A percentile compares a stretch with the other conserved stretches of the same genome.
phyloP scores from a whole-genome alignment of 805 yeast genomes.

The Barnettozyma californica region DNA sequence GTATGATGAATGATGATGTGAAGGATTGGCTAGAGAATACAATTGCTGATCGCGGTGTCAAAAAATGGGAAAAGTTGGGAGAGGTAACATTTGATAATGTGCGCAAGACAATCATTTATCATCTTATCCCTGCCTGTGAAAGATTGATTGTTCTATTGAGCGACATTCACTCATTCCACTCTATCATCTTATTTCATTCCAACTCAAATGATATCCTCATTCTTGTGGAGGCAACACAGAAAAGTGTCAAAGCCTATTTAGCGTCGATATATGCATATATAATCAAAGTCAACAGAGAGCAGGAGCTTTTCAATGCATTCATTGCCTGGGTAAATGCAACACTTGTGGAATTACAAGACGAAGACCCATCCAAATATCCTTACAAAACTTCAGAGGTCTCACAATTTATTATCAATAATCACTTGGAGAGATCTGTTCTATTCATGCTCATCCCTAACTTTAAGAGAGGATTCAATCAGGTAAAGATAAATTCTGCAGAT shows the following conservation, averaged over 20 bases:
- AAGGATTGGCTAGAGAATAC: slow-evolving; percentile 60
- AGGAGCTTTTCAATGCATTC: slow-evolving; percentile 38
- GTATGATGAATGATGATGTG: slow-evolving; percentile 43
- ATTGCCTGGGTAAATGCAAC: slow-evolving; percentile 36
- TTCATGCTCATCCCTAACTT: slow-evolving; percentile 19
- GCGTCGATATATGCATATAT: slow-evolving; percentile 32
- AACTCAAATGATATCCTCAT: background rate
- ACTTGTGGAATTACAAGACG: slow-evolving; percentile 25
- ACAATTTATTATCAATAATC: slow-evolving; percentile 20
- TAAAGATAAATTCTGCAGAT: slow-evolving; percentile 20
- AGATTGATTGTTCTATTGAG: slow-evolving; percentile 43
- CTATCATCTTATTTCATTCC: background rate
- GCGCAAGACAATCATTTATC: slow-evolving; percentile 42
- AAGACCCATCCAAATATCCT: slow-evolving; percentile 12
- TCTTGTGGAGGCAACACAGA: slow-evolving; percentile 9
- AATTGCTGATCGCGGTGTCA: slow-evolving; percentile 61
- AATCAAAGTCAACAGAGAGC: slow-evolving; percentile 41
- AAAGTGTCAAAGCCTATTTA: slow-evolving; percentile 21
- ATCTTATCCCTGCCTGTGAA: slow-evolving; percentile 51
- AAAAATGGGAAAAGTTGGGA: slow-evolving; percentile 48
- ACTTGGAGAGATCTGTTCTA: slow-evolving; percentile 20
- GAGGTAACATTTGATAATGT: slow-evolving; percentile 45
- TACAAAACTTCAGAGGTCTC: slow-evolving; percentile 24
- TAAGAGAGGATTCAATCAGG: slow-evolving; percentile 19
- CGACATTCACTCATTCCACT: slow-evolving; percentile 35